Percentiles rank a stretch among this genome's conserved stretches.
Conservation (phyloP, 768 basidiomycete species). For the Hirschioporus abietinus region DNA sequence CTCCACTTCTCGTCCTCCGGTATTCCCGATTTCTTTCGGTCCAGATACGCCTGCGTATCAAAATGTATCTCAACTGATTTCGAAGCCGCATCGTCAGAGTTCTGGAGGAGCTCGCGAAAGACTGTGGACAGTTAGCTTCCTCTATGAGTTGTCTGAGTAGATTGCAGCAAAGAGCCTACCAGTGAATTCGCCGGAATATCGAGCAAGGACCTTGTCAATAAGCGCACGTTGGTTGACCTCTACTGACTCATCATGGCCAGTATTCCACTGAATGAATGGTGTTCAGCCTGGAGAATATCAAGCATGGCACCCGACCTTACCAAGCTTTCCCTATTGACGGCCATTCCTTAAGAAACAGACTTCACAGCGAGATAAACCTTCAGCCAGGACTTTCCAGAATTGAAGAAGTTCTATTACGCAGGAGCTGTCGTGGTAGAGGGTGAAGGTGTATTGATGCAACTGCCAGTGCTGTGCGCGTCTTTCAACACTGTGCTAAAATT, state of each 20-base stretch:
- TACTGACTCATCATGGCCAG: constrained; percentile 74
- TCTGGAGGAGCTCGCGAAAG: constrained; percentile 86
- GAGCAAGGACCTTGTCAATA: constrained; percentile 93
- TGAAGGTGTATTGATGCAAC: background rate
- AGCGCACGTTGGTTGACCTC: constrained; percentile 95
- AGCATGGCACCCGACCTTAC: background rate
- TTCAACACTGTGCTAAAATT: no score
- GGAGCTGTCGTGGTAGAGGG: background rate
- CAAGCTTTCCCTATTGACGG: background rate
- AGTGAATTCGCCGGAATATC: constrained; percentile 94
- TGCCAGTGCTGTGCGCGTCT: background rate
- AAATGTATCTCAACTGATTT: constrained; percentile 75
- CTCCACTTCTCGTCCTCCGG: constrained; percentile 4
- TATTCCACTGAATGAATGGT: constrained; percentile 34
- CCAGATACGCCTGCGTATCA: constrained; percentile 51
- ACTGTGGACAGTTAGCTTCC: constrained; percentile 28
- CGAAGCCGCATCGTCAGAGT: constrained; percentile 88
- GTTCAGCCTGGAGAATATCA: background rate
- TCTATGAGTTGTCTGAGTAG: background rate
- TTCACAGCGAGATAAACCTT: background rate
- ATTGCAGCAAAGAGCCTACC: constrained; percentile 30
- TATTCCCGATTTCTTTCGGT: constrained; percentile 22
- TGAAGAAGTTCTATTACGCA: background rate
- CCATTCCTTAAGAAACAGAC: background rate
- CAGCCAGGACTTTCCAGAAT: background rate